Conservation (phyloP, 257 asterid species). For the Plectranthus barbatus region DNA sequence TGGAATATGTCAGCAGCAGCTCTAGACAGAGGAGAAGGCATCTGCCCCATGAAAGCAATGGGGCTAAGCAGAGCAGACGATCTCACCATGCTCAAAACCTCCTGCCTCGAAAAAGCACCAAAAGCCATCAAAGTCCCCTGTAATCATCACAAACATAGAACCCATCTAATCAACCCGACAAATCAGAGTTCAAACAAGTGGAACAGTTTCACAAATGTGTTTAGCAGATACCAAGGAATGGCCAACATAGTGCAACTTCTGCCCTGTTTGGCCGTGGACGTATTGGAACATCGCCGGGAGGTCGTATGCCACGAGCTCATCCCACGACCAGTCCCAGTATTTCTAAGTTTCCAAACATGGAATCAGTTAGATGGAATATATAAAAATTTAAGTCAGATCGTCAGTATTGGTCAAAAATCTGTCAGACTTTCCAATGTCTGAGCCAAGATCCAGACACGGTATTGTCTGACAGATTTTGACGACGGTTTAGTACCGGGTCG, state of each 20-base stretch:
- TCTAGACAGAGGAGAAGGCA: slow-evolving; percentile 51
- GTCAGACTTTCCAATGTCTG: no score
- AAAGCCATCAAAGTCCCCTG: slow-evolving; percentile 78
- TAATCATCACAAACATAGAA: not conserved
- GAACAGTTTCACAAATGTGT: not conserved
- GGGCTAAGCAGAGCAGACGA: slow-evolving; percentile 66
- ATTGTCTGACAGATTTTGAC: no score
- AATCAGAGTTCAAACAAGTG: not conserved
- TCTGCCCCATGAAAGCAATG: slow-evolving; percentile 55
- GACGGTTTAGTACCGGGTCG: slow-evolving; percentile 32
- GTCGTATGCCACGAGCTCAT: slow-evolving; percentile 62
- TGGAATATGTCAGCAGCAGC: slow-evolving; percentile 40
- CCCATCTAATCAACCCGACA: no score
- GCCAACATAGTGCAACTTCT: slow-evolving; percentile 61
- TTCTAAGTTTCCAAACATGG: slow-evolving; percentile 21
- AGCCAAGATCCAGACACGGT: no score
- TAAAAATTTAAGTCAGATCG: no score
- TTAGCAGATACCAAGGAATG: slow-evolving; percentile 47
- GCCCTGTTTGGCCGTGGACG: slow-evolving; percentile 50
- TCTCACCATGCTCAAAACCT: slow-evolving; percentile 31
- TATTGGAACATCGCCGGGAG: slow-evolving; percentile 48
- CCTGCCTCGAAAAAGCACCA: slow-evolving; percentile 49
- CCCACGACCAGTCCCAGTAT: slow-evolving; percentile 88
- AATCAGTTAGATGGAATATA: no score
- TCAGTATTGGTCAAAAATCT: no score